phyloP scores from a whole-genome alignment of 768 basidiomycete genomes.

The Suillus alpinus region DNA sequence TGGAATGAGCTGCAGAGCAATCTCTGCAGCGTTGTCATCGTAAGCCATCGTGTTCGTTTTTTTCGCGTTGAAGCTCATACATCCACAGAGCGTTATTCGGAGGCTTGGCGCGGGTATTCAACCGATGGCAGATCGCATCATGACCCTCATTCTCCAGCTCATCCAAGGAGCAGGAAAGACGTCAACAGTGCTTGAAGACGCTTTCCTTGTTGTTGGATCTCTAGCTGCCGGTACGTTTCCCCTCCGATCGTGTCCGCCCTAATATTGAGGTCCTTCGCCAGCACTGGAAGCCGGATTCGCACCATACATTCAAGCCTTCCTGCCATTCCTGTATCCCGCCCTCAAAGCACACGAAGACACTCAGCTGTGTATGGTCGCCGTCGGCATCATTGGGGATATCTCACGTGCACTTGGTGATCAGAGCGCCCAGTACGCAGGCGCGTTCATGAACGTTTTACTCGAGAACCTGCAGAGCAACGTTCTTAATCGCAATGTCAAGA shows the following conservation, averaged over 20 bases:
- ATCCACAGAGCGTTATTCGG: constrained; percentile 74
- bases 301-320: constrained; percentile 81
- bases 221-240: constrained; percentile 63
- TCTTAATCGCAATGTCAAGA: constrained; percentile 92
- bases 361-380: constrained; percentile 91
- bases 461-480: constrained; percentile 90
- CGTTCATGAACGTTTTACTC: constrained; percentile 90
- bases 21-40: constrained; percentile 86
- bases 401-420: constrained; percentile 91
- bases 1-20: constrained; percentile 99
- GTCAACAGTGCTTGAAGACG: constrained; percentile 93
- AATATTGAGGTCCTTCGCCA: constrained; percentile 19
- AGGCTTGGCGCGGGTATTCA: constrained; percentile 80
- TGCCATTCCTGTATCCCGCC: constrained; percentile 84
- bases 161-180: constrained; percentile 88
- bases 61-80: constrained; percentile 5
- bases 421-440: constrained; percentile 75
- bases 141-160: constrained; percentile 85
- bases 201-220: constrained; percentile 90
- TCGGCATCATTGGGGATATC: constrained; percentile 94
- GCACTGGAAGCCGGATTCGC: constrained; percentile 78
- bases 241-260: background rate
- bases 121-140: constrained; percentile 90
- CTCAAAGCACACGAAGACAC: constrained; percentile 93
- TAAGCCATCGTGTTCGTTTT: constrained; percentile 37